phyloP scores from a whole-genome alignment of 257 asterid species.

The Solanum megistacrolobum region DNA sequence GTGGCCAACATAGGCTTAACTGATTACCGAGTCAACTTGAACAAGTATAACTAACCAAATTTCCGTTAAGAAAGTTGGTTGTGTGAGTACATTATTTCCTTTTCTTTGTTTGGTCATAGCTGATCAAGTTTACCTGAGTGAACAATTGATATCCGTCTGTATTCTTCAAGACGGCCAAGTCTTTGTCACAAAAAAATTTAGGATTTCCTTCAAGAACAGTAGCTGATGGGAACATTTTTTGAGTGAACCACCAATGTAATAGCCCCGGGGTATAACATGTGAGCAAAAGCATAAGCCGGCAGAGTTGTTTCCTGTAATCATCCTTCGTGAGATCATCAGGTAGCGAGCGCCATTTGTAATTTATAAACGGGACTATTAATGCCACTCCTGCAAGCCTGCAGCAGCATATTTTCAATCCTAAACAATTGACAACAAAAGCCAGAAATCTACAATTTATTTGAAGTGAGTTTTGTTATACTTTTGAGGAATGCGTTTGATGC shows the following conservation, averaged over 20 bases:
- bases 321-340: constrained; percentile 53
- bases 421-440: neutral
- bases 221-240: constrained; percentile 72
- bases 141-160: constrained; percentile 77
- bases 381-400: constrained; percentile 79
- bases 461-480: constrained; percentile 24
- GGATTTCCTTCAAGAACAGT: constrained; percentile 69
- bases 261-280: constrained; percentile 48
- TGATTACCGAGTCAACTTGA: neutral
- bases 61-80: neutral
- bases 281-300: constrained; percentile 33
- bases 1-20: neutral
- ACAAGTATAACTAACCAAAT: neutral
- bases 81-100: neutral
- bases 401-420: neutral
- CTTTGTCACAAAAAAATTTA: constrained; percentile 52
- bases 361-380: constrained; percentile 63
- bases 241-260: constrained; percentile 85
- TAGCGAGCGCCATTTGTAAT: constrained; percentile 78
- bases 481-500: constrained; percentile 65
- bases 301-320: constrained; percentile 62
- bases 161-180: constrained; percentile 59
- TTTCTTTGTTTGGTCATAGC: neutral
- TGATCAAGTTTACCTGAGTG: constrained; percentile 34
- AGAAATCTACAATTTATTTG: neutral